Evolutionary conservation across 257 asterid genomes (phyloP).

Genomic region (Anisodus tanguticus): DNA sequence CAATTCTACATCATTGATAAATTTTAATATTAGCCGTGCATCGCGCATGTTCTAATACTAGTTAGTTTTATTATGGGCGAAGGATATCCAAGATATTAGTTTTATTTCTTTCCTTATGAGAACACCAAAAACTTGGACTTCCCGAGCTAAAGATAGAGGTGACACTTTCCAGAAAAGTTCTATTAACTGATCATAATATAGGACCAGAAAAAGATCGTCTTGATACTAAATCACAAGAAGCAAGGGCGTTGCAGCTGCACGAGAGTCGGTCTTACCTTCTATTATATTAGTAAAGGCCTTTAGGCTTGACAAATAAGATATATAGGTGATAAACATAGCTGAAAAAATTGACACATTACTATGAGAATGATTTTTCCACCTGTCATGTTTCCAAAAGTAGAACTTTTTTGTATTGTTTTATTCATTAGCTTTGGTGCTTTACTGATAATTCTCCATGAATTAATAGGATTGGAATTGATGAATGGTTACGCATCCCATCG

Average conservation of each 20-base stretch:
- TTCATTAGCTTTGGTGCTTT: not conserved
- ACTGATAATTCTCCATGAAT: not conserved
- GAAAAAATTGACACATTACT: not conserved
- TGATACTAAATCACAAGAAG: not conserved
- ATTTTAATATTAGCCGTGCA: too few species aligned
- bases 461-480: conserved; percentile 92
- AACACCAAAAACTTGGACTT: not conserved
- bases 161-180: not conserved
- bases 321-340: not conserved
- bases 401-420: not conserved
- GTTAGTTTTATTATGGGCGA: not conserved
- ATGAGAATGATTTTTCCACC: not conserved
- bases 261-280: not conserved
- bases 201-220: not conserved
- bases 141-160: conserved; percentile 6
- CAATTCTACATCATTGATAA: too few species aligned
- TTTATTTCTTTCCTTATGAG: too few species aligned
- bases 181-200: not conserved
- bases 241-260: not conserved
- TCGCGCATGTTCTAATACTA: too few species aligned
- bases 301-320: too few species aligned
- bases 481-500: conserved; percentile 86
- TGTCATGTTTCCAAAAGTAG: not conserved
- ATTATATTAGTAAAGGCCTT: not conserved
- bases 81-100: not conserved